phyloP scores from a whole-genome alignment of 192 early-diverging fungal species.

The Haplosporangium gracile region DNA sequence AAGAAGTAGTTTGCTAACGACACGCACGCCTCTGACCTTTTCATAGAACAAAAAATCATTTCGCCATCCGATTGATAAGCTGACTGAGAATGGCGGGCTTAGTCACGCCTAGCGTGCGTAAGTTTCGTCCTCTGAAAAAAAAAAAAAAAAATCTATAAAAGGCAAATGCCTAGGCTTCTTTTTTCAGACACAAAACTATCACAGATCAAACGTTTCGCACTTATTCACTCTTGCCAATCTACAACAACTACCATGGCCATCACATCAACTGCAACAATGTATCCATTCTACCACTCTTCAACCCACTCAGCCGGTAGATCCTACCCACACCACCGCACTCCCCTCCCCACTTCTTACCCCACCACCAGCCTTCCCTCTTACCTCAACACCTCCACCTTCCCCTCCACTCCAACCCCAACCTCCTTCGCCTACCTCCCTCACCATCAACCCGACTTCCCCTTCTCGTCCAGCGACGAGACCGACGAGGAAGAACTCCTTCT shows the following conservation, averaged over 20 bases:
- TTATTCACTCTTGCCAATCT: background rate
- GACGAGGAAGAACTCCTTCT: constrained; percentile 42
- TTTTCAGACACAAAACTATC: background rate
- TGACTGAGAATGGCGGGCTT: background rate
- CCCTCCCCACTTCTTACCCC: background rate
- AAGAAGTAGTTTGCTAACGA: background rate
- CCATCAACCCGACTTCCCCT: background rate
- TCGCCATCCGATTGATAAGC: background rate
- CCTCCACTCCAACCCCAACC: background rate
- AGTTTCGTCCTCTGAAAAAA: background rate
- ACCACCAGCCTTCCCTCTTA: background rate
- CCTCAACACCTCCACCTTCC: background rate
- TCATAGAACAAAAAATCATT: background rate
- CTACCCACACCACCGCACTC: background rate
- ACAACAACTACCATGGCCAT: background rate
- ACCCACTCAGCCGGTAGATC: background rate
- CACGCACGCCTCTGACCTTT: background rate
- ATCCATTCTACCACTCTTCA: background rate
- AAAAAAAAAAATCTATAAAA: background rate
- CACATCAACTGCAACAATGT: background rate
- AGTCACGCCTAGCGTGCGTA: background rate
- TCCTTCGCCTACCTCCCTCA: background rate
- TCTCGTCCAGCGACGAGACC: constrained; percentile 11
- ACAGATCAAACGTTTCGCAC: background rate
- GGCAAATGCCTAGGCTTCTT: background rate